Evolutionary conservation across 225 moss, liverwort and hornwort species (phyloP).

Genomic region (Sphagnum contortum): DNA sequence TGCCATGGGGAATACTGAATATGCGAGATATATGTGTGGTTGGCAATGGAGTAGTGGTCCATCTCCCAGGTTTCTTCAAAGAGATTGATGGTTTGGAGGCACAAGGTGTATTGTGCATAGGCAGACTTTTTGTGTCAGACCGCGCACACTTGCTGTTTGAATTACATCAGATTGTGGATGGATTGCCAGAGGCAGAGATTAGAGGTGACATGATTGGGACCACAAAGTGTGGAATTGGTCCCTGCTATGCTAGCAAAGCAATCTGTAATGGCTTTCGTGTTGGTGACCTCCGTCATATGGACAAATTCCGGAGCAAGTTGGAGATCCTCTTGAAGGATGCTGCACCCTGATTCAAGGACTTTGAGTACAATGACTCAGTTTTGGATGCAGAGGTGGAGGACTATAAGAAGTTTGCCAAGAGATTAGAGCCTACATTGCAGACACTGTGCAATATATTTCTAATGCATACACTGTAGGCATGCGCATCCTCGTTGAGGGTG

Average conservation of each 20-base stretch:
- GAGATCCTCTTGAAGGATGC: constrained; percentile 75
- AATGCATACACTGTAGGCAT: constrained; percentile 61
- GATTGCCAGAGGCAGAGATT: constrained; percentile 74
- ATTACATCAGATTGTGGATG: constrained; percentile 74
- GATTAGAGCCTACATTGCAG: constrained; percentile 68
- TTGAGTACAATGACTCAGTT: constrained; percentile 43
- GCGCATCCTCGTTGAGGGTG: constrained; percentile 89
- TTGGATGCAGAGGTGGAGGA: constrained; percentile 75
- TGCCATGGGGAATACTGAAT: constrained; percentile 95
- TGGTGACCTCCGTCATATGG: constrained; percentile 72
- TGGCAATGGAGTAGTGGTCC: constrained; percentile 95
- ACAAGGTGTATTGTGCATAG: constrained; percentile 62
- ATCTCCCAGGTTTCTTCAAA: constrained; percentile 90
- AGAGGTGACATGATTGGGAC: constrained; percentile 87
- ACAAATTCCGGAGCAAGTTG: constrained; percentile 68
- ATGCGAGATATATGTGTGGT: constrained; percentile 79
- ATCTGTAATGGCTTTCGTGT: constrained; percentile 90
- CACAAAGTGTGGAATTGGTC: constrained; percentile 95
- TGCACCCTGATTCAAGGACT: constrained; percentile 68
- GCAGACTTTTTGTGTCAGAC: constrained; percentile 89
- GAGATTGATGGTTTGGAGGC: constrained; percentile 73
- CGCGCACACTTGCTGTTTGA: constrained; percentile 85
- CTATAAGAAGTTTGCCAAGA: constrained; percentile 54
- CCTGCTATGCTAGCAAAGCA: constrained; percentile 92
- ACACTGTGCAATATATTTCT: constrained; percentile 79